Evolutionary conservation across 208 protist genomes (phyloP).

Genomic region (Sergeia podlipaevii): DNA sequence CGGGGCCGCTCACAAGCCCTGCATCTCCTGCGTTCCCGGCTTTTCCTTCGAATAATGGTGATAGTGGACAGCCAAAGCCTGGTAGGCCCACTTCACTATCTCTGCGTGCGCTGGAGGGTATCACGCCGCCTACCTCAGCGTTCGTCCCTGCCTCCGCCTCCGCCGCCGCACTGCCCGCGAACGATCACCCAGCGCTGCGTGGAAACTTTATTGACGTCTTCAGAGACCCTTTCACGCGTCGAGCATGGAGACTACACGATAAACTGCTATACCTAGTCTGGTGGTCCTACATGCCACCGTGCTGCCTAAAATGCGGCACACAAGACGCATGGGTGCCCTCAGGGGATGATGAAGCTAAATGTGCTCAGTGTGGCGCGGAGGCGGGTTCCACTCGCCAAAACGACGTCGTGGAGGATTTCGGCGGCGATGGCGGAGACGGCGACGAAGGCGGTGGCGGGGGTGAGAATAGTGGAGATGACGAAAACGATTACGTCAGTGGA

Average conservation of each 20-base stretch:
- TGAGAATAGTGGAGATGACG: slow-evolving; percentile 16
- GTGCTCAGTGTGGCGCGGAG: slow-evolving; percentile 51
- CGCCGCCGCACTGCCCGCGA: not conserved
- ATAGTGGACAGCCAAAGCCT: too few species aligned
- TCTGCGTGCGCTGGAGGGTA: too few species aligned
- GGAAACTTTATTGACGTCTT: slow-evolving; percentile 68
- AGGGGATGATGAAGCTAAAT: slow-evolving; percentile 57
- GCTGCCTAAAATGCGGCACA: slow-evolving; percentile 63
- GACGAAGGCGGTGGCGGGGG: slow-evolving; percentile 25
- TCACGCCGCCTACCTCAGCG: not conserved
- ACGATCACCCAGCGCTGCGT: slow-evolving; percentile 38
- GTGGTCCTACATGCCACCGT: slow-evolving; percentile 65
- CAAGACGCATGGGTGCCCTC: slow-evolving; percentile 67
- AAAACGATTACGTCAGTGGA: not conserved
- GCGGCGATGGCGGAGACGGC: slow-evolving; percentile 1
- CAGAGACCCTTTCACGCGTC: slow-evolving; percentile 35
- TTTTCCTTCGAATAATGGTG: too few species aligned
- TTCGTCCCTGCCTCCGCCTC: not conserved
- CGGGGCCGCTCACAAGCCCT: too few species aligned
- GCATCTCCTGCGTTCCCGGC: too few species aligned
- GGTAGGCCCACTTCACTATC: too few species aligned
- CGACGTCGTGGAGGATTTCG: slow-evolving; percentile 55
- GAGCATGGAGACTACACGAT: slow-evolving; percentile 58
- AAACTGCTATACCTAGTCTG: slow-evolving; percentile 84
- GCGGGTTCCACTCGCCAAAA: slow-evolving; percentile 49